Percentiles rank a stretch among this genome's conserved stretches.
Conservation (phyloP, 495 filamentous ascomycete species). For the Aspergillus heteromorphus region DNA sequence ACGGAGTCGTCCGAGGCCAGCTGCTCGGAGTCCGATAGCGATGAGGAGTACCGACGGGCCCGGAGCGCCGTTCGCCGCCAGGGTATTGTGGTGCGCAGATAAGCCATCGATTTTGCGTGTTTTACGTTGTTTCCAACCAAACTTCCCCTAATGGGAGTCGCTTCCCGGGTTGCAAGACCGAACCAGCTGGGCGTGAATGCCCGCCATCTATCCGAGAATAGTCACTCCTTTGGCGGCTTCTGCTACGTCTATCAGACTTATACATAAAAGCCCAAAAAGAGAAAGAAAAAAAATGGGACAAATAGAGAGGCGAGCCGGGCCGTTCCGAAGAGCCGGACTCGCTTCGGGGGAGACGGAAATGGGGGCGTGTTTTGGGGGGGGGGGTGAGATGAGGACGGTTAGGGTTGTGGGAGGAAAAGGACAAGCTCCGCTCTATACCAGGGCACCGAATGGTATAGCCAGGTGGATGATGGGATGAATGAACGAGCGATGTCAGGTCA, state of each 20-base stretch:
- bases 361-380: neutral
- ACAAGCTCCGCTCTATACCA: constrained; percentile 9
- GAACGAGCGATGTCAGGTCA: neutral
- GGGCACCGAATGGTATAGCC: neutral
- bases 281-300: constrained; percentile 20
- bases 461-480: neutral
- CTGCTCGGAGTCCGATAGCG: constrained; percentile 55
- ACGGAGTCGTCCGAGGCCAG: constrained; percentile 49
- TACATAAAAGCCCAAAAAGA: constrained; percentile 3
- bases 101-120: constrained; percentile 1
- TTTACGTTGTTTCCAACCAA: neutral
- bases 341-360: constrained; percentile 8
- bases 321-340: constrained; percentile 17
- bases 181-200: neutral
- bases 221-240: constrained; percentile 16
- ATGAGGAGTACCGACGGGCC: constrained; percentile 49
- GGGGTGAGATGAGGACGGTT: neutral
- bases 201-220: constrained; percentile 3
- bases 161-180: neutral
- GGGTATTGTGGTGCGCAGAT: constrained; percentile 67
- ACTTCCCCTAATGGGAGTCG: neutral
- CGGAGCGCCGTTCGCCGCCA: constrained; percentile 58
- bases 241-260: constrained; percentile 11
- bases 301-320: constrained; percentile 13
- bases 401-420: neutral